Evolutionary conservation across 352 stramenopile species (phyloP), one percentile per base, ranked within the genome.

Genomic region (Nothophytophthora sp.): DNA sequence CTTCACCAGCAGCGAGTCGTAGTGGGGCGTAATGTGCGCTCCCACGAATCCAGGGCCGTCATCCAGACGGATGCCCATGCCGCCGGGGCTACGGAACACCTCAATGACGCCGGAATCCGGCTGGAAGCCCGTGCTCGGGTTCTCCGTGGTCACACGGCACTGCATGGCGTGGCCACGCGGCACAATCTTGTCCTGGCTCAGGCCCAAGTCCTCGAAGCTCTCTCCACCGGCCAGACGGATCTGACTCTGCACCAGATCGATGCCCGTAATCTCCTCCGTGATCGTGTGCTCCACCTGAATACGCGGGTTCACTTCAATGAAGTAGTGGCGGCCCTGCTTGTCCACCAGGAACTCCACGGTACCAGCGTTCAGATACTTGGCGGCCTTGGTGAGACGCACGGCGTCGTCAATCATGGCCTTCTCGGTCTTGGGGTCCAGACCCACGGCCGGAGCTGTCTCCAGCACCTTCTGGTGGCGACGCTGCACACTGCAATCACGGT

Each of bases 381-480:
- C 97, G 54, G 98, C 96, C 76, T 99, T 97, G 23, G 97, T 97
- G 3, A 99, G 80, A 8, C 86, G 80, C 12, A 99, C 96, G 15
- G 98, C 98, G 4, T 97, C 96, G 20, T 95, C 73, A 89, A 99
- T 98, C 98, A 99, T 99, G 13, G 99, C 90, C 27, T 98, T 92
- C 1, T 93, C 55, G 5, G 92, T n/a, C n/a, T n/a, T 93, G 9
- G 90, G 76, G 7, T 97, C 97, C 1, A 98, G 90, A n/a, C n/a
- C n/a, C 35, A 98, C 85, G 2, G n/a, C n/a, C n/a, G 98, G 97
- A 22, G 82, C 98, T 84, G 99, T 97, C 80, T 99, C 97, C 49
- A 99, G 98, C 61, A 99, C 99, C 83, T 99, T 99, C 81, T 99
- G 98, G 76, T 99, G 97, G 29, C 98, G 87, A 59, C 98, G 83